Base-by-base conservation (phyloP, 352 stramenopile genomes). In the Aphanomyces stellatus region DNA sequence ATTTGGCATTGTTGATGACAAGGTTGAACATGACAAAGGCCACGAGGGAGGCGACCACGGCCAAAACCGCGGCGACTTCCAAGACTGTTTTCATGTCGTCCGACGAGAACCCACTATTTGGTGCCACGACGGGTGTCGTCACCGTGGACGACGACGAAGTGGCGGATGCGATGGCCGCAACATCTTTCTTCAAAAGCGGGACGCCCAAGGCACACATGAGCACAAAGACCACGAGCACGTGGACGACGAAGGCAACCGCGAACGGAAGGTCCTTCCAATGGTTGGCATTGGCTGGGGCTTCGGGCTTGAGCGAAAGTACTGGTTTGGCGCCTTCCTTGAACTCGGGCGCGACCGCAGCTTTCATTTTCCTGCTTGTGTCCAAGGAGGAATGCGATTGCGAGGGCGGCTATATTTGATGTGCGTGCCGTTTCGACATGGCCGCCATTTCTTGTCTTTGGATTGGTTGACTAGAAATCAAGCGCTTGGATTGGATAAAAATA, bases 221-320 rank as follows among this genome's bases (percentile, higher is more conserved):
- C 3, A 53, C 27, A 15, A 56, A 4, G 49, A 67, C 57, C 5
- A 24, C 43, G 8, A 57, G 8, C 17, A 67, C 30, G 60, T 67
- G 13, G 6, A 25, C 22, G n/a, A 59, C 22, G 24, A 67, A 67
- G 60, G 57, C 40, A n/a, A 49, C 30, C 2, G 60, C 60, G n/a
- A 59, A 67, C 13, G 46, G 60, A 13, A 25, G n/a, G 46, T 67
- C 60, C 30, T 57, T 57, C 49, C 49, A 57, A 15, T 15, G 17
- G 11, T 22, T 34, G 0, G 49, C 30, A 15, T 22, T 34, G 17
- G 49, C 19, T 2, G 49, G 49, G 19, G 22, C 17, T 13, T 22
- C 10, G 1, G 49, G 49, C 49, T 57, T 57, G 22, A 57, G n/a
- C n/a, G n/a, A n/a, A n/a, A n/a, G n/a, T n/a, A n/a, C n/a, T n/a